These are phyloP conservation scores for Micractinium conductrix DNA, from an alignment of 139 green algal species.

Conservation along the genomic window DNA sequence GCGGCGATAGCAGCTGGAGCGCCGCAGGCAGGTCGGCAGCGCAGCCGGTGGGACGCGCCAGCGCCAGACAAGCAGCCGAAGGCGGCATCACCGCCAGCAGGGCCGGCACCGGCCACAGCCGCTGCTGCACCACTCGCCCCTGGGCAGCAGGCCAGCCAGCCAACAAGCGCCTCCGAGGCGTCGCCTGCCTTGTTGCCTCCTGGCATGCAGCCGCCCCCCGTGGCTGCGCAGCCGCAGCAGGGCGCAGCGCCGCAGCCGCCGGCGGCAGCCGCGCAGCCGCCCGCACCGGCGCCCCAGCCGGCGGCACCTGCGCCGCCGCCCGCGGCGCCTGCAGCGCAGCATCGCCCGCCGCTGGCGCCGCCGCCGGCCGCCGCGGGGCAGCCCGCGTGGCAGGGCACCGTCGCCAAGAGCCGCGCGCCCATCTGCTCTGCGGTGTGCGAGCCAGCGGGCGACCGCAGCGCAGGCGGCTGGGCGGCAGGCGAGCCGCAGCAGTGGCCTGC, in stretches of 20 bases:
- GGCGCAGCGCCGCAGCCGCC: background rate
- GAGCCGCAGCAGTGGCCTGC: slow-evolving; percentile 43
- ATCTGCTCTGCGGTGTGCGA: slow-evolving; percentile 14
- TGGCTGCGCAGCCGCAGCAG: background rate
- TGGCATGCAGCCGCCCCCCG: background rate
- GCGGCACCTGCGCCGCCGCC: too few relatives aligned
- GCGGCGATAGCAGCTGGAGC: background rate
- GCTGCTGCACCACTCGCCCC: background rate
- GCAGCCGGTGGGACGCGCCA: too few relatives aligned
- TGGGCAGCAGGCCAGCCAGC: too few relatives aligned
- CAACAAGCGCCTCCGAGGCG: too few relatives aligned
- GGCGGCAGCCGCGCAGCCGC: background rate
- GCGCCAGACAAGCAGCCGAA: background rate
- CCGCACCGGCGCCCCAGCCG: background rate
- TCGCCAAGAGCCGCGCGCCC: slow-evolving; percentile 28
- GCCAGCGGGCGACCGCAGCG: background rate
- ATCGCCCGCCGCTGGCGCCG: background rate
- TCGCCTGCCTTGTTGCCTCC: too few relatives aligned
- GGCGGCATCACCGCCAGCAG: background rate
- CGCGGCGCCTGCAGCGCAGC: background rate
- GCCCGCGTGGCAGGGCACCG: slow-evolving; percentile 11
- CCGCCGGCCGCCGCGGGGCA: background rate
- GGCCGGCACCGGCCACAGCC: background rate
- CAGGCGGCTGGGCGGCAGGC: slow-evolving; percentile 21
- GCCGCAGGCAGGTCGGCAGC: background rate